Base-by-base conservation (phyloP, 305 asterid species). In the Fraxinus ornus region DNA sequence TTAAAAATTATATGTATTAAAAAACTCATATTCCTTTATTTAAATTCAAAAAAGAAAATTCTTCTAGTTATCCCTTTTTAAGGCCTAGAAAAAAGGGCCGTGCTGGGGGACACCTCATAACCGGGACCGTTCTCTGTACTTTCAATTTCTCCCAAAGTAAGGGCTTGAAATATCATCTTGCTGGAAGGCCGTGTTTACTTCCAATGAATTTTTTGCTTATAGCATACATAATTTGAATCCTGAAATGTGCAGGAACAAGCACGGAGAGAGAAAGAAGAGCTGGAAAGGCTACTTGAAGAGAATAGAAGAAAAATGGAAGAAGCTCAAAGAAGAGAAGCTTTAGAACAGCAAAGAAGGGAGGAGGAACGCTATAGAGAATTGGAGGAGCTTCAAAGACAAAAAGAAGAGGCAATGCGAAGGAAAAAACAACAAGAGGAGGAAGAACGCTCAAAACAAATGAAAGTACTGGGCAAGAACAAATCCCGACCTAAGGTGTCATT, bases 391-490 rank as follows among this genome's bases (percentile, higher is more conserved):
- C 99, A 94, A 75, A 87, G 97, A 44, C 97, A 91, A 89, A 94
- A 91, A 77, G 99, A 94, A 86, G 98, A 93, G 89, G 97, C 97
- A 36, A 37, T 93, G 88, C 89, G 91, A 26, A 92, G 89, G 86
- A 93, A 93, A 78, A 96, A 91, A 80, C 94, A 91, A 84, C 93
- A 91, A 82, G 99, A 96, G 88, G 98, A 94, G 78, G 99, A 96
- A 91, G 99, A 94, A 88, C 89, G 95, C 21, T 91, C 97, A 0
- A 96, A 96, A 79, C 99, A 93, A 86, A 92, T 91, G 88, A 93
- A 90, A 89, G 71, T 94, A 84, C 85, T 93, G 87, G 99, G 99
- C 74, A 96, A 96, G 94, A 93, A 96, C 85, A 96, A 96, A 64
- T 92, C 98, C 24, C 92, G 99, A 66, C 98, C 99, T 0, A 96